phyloP scores from a whole-genome alignment of 2,329 filamentous ascomycete genomes.

The Bipolaris cookei region DNA sequence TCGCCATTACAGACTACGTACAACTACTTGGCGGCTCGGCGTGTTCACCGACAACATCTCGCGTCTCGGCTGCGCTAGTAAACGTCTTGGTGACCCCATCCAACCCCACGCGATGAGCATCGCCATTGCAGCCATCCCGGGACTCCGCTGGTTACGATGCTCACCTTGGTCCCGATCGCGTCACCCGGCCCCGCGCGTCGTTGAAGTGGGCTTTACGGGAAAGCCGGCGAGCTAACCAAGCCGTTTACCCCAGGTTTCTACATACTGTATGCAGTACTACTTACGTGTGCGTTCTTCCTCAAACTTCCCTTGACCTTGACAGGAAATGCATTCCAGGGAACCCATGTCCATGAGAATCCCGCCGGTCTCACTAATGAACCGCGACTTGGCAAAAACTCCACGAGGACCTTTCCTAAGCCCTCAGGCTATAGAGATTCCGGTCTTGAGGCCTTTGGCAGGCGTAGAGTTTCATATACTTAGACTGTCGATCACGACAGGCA shows the following conservation, averaged over 20 bases:
- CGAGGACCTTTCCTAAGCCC: too few species aligned
- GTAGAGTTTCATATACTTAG: too few species aligned
- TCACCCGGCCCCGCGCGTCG: slow-evolving; percentile 11
- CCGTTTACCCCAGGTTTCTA: slow-evolving; percentile 30
- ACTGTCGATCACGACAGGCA: too few species aligned
- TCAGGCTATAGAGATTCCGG: too few species aligned
- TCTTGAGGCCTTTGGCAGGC: too few species aligned
- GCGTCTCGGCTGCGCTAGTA: slow-evolving; percentile 11
- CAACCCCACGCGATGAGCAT: slow-evolving; percentile 19
- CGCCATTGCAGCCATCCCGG: slow-evolving; percentile 23
- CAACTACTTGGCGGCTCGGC: slow-evolving; percentile 1
- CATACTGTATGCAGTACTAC: not conserved
- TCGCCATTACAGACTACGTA: slow-evolving; percentile 3
- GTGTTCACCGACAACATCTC: not conserved
- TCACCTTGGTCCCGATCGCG: slow-evolving; percentile 19
- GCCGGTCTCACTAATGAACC: too few species aligned
- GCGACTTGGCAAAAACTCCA: too few species aligned
- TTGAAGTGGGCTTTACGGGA: slow-evolving; percentile 28
- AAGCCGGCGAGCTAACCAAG: slow-evolving; percentile 27
- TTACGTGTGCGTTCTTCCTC: too few species aligned
- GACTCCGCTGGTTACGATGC: slow-evolving; percentile 24
- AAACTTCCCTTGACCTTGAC: too few species aligned
- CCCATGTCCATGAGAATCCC: too few species aligned
- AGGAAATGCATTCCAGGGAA: too few species aligned
- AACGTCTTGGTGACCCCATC: slow-evolving; percentile 8